A percentile compares a stretch with the other conserved stretches of the same genome.
phyloP scores from a whole-genome alignment of 2,329 filamentous ascomycete species.

The Sodiomyces alkalinus region DNA sequence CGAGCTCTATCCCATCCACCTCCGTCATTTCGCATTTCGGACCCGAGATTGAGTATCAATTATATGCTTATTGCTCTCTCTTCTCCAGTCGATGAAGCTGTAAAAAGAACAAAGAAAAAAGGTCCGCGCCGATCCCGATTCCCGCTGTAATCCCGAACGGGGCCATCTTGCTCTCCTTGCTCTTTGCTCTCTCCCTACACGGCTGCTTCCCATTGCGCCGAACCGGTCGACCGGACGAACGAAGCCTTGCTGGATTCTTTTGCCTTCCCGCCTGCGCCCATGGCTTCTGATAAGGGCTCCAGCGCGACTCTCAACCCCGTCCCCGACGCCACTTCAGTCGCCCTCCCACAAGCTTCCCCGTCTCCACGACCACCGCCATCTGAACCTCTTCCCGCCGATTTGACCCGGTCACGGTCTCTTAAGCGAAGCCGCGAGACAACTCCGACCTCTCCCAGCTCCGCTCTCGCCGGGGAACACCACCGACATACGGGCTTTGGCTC shows the following conservation, averaged over 20 bases:
- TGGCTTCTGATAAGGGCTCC: constrained; percentile 38
- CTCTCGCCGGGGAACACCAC: constrained; percentile 1
- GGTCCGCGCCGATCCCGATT: no score
- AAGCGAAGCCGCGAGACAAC: constrained; percentile 27
- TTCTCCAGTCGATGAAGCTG: no score
- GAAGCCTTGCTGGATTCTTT: no score
- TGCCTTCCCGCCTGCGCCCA: constrained; percentile 13
- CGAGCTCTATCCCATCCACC: no score
- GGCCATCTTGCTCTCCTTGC: no score
- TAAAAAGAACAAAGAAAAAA: no score
- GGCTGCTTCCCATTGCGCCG: no score
- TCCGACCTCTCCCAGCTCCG: constrained; percentile 15
- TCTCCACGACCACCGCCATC: constrained; percentile 21
- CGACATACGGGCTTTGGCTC: constrained; percentile 25
- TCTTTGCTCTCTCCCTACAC: neutral
- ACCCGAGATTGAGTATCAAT: no score
- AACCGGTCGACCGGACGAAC: no score
- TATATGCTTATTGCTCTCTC: no score
- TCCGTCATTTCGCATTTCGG: constrained; percentile 1
- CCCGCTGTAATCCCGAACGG: no score
- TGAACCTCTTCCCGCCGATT: constrained; percentile 24
- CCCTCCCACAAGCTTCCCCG: no score
- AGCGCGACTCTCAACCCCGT: constrained; percentile 34
- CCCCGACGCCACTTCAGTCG: constrained; percentile 18
- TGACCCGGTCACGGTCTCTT: constrained; percentile 21